Evolutionary conservation across 148 eudicot genomes (phyloP).

Genomic region (Camellia japonica): DNA sequence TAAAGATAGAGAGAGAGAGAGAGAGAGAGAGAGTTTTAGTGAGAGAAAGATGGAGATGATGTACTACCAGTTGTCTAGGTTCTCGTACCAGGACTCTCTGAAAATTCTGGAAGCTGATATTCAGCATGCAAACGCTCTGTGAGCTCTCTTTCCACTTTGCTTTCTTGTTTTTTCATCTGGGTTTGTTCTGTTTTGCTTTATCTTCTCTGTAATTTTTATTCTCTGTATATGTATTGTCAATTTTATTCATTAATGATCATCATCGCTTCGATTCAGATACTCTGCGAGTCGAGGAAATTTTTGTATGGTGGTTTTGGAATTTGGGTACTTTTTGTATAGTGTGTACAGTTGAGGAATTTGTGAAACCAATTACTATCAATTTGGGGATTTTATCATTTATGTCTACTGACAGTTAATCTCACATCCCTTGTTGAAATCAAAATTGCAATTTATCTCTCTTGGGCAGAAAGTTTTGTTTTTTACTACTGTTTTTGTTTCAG

Average conservation of each 20-base stretch:
- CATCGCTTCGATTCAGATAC: background rate
- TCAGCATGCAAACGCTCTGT: constrained; percentile 83
- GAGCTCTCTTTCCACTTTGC: constrained; percentile 22
- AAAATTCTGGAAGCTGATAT: constrained; percentile 79
- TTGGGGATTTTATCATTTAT: background rate
- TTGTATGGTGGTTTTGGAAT: background rate
- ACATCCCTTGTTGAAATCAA: background rate
- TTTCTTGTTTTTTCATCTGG: background rate
- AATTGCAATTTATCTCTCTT: background rate
- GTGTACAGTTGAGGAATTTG: background rate
- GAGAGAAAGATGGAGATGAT: constrained; percentile 55
- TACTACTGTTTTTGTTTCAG: background rate
- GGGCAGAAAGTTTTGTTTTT: background rate
- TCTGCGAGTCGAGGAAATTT: background rate
- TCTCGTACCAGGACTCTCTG: constrained; percentile 60
- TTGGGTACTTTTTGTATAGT: background rate
- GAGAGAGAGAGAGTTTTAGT: no score
- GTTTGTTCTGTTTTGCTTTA: background rate
- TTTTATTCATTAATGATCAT: background rate
- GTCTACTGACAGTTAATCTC: background rate
- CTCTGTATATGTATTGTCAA: background rate
- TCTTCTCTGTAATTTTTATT: background rate
- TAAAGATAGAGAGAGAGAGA: constrained; percentile 9
- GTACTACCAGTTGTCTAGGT: constrained; percentile 58
- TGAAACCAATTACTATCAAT: background rate